phyloP scores from a whole-genome alignment of 768 basidiomycete species.

The Psilocybe tampanensis region DNA sequence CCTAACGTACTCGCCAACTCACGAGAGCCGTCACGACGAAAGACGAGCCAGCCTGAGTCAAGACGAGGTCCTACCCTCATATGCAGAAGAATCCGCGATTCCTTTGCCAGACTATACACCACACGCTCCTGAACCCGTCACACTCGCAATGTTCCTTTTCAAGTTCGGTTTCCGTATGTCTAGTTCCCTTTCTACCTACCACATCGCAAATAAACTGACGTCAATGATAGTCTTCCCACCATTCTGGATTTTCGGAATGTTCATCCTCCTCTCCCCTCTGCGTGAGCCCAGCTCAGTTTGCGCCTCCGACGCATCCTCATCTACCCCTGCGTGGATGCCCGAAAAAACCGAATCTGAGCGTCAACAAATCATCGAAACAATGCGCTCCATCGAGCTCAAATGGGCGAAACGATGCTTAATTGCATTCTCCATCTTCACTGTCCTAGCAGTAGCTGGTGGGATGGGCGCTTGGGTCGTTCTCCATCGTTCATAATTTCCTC shows the following conservation, averaged over 20 bases:
- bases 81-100: slow-evolving; percentile 41
- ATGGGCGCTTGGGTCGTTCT: slow-evolving; percentile 35
- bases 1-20: slow-evolving; percentile 31
- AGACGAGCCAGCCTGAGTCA: slow-evolving; percentile 30
- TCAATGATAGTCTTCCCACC: slow-evolving; percentile 52
- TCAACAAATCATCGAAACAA: slow-evolving; percentile 43
- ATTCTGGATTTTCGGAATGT: slow-evolving; percentile 62
- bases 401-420: slow-evolving; percentile 60
- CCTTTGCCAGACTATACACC: slow-evolving; percentile 37
- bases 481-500: neutral
- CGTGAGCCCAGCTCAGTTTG: slow-evolving; percentile 34
- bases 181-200: neutral
- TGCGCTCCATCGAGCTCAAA: slow-evolving; percentile 52
- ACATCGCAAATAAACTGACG: slow-evolving; percentile 1
- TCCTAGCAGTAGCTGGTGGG: slow-evolving; percentile 35
- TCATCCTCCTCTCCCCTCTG: slow-evolving; percentile 57
- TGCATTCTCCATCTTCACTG: slow-evolving; percentile 50
- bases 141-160: slow-evolving; percentile 62
- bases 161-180: slow-evolving; percentile 64
- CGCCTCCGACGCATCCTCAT: slow-evolving; percentile 24
- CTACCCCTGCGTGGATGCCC: slow-evolving; percentile 47
- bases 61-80: slow-evolving; percentile 43
- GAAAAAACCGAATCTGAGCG: slow-evolving; percentile 58
- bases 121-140: slow-evolving; percentile 48
- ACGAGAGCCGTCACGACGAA: slow-evolving; percentile 45